Evolutionary conservation across 257 asterid genomes (phyloP), one percentile per base, ranked within the genome.

Genomic region (Solanum etuberosum): DNA sequence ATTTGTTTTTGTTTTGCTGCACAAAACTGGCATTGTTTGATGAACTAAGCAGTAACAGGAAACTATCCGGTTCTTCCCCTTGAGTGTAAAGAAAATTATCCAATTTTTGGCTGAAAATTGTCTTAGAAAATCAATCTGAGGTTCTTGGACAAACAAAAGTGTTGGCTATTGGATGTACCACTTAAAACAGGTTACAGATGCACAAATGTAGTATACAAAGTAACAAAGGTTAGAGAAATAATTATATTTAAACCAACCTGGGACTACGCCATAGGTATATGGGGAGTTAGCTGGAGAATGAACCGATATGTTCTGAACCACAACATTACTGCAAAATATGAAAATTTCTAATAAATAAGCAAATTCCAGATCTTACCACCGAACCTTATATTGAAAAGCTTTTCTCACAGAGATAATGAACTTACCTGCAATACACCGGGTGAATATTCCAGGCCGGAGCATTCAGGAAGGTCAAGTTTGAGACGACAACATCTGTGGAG

Each of bases 381-480:
- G 5, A 43, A 68, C 27, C 38, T 57, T 81, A 82, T 43, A 40
- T 23, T 40, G 70, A 21, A 51, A 67, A 73, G 21, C 61, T 42
- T 54, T 29, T 70, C 80, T 27, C 77, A 25, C 82, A 34, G 23
- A 42, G 65, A 7, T 23, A 85, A 83, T 40, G 57, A 48, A 5
- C 35, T 57, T 89, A 95, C 98, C 97, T 94, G 97, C 98, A 95
- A 89, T 94, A 94, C 42, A 88, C 94, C 0, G 94, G 95, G 87
- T 87, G 95, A 86, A 95, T 92, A 89, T 89, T 94, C 96, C 96
- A 94, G 31, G 96, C 94, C 3, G 98, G 96, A 6, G 98, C 92
- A 67, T 95, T 93, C 86, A 94, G 86, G 89, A 95, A 92, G n/a
- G 98, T 95, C 88, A 95, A 90, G 89, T 95, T 95, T 37, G 96